Conservation (phyloP, 2,329 filamentous ascomycete species). For the Didymosphaeria variabile region DNA sequence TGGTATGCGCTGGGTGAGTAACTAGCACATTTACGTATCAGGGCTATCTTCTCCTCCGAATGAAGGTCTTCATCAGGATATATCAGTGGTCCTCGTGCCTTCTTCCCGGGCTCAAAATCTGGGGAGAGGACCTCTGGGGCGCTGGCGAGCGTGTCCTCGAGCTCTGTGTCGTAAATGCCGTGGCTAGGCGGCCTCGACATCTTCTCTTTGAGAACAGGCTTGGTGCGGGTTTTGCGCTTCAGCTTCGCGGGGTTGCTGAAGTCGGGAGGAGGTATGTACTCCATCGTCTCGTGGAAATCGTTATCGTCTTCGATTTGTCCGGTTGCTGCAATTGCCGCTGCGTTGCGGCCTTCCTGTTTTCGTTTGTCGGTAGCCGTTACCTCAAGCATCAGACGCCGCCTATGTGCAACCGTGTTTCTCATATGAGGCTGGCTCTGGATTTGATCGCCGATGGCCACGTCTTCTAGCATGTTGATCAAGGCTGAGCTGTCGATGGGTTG, state of each 20-base stretch:
- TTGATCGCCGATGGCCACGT: not conserved
- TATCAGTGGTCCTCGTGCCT: not conserved
- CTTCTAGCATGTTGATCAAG: slow-evolving; percentile 1
- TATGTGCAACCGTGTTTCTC: not conserved
- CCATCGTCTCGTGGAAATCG: slow-evolving; percentile 1
- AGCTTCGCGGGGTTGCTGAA: not conserved
- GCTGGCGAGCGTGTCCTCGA: not conserved
- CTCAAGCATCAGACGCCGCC: not conserved
- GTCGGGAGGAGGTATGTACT: slow-evolving; percentile 1
- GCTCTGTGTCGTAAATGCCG: not conserved
- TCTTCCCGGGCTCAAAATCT: not conserved
- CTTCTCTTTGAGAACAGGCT: not conserved
- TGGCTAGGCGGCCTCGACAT: not conserved
- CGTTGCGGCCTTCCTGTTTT: not conserved
- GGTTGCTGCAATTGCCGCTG: not conserved
- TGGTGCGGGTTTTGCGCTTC: not conserved
- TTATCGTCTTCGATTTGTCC: not conserved
- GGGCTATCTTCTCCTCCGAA: not conserved
- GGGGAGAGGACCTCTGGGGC: not conserved
- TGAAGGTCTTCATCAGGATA: not conserved
- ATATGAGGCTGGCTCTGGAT: not conserved
- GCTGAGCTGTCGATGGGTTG: not conserved
- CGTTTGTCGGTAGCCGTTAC: not conserved
- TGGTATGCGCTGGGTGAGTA: not conserved
- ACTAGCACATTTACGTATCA: not conserved